Base-by-base conservation (phyloP, 352 stramenopile genomes). In the Phytophthora crassamura region DNA sequence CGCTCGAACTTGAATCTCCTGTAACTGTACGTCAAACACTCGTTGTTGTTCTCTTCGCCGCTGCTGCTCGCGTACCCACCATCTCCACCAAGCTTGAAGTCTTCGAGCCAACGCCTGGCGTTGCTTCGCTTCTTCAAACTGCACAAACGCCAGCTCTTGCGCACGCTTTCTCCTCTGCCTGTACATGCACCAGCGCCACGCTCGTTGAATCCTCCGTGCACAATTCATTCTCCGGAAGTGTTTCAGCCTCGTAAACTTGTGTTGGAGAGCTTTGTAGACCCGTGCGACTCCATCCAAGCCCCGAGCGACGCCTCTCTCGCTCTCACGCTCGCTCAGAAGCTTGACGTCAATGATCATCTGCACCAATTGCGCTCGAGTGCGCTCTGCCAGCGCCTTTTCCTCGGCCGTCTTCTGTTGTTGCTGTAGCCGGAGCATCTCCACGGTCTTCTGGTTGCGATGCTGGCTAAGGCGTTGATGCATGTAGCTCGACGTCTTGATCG, bases 261-360 rank as follows among this genome's bases (percentile, higher is more conserved):
- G 39, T 4, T 34, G 3, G 1, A 75, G 22, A 6, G 25, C 5
- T 4, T 39, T 51, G 4, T 52, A 49, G 10, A 82, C 15, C 5
- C 51, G 48, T 15, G 46, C 4, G 8, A 83, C 35, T 15, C 57
- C 22, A 22, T 15, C 15, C 12, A 69, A 7, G 0, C 50, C 72
- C 20, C 59, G 34, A 5, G 2, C 9, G 15, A 80, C 51, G 3
- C 64, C 48, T 43, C 10, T 30, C 8, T 1, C 22, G 6, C 40
- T 52, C 42, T 82, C 56, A 2, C 20, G 40, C 25, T 86, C 77
- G 3, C 52, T 58, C 6, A 72, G 20, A 38, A 74, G 51, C 42
- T 80, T 80, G n/a, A 75, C 56, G 5, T 71, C 46, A n/a, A 86
- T 56, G 41, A 83, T 51, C 2, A 76, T 42, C 25, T 78, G 53